Evolutionary conservation across 495 filamentous ascomycete species (phyloP), one percentile per base, ranked within the genome.

Genomic region (Pyronema omphalodes): DNA sequence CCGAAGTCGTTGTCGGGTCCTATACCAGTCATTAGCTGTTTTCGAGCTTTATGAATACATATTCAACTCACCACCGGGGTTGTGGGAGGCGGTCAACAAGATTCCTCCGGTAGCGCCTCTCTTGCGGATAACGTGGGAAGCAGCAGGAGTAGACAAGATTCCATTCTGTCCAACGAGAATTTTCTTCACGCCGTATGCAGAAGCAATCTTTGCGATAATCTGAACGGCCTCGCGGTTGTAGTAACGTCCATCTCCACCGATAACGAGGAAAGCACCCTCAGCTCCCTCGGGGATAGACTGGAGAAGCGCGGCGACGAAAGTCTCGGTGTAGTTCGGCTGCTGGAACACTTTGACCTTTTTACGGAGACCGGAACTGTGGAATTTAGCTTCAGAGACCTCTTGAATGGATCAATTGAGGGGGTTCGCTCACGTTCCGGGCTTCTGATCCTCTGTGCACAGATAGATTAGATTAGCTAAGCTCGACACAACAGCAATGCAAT

Each of bases 311-410:
- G 91, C 78, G 58, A 98, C 74, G 68, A 98, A 98, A 52, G 89
- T 80, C 68, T 98, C 93, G 71, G 84, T 86, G 74, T 98, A 98
- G 67, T 98, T 76, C 48, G 81, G 76, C 70, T 95, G 75, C 68
- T 98, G 86, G 76, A 98, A 98, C 67, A 94, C 83, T 66, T 82
- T 85, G 70, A 96, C 93, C 77, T 95, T 98, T 73, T 98, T 98
- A 57, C 91, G 86, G 62, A 98, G 83, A 63, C 91, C 91, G 57
- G 91, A 98, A 61, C 91, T 53, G 12, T 40, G 33, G 35, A 9
- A 40, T 29, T 52, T 46, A 15, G 23, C 23, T 29, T 29, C 23
- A 29, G 23, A 5, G 23, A 29, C 23, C 23, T 29, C 23, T n/a
- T 33, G 45, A 56, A 49, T 33, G 44, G 41, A 3, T 65, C 54